These are phyloP conservation scores for Aspergillus persii DNA, from an alignment of 2,329 filamentous ascomycete species.

Conservation along the genomic window DNA sequence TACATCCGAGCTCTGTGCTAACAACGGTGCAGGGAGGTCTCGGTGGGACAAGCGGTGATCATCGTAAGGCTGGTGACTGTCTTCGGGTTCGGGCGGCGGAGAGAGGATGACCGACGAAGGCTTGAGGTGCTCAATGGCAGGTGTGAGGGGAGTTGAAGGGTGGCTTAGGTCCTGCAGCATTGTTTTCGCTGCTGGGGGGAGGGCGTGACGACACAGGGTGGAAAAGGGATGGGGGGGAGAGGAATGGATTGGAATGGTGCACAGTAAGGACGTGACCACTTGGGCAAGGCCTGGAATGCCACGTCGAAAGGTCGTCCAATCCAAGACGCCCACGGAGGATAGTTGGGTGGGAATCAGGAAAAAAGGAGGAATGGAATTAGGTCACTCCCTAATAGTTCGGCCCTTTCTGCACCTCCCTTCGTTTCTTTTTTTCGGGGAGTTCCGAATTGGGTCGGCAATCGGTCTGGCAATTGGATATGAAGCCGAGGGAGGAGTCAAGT, in stretches of 20 bases:
- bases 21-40: conserved; percentile 13
- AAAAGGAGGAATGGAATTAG: conserved; percentile 18
- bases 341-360: conserved; percentile 3
- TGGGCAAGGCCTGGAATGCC: conserved; percentile 30
- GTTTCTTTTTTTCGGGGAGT: background rate
- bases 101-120: conserved; percentile 9
- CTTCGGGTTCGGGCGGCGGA: conserved; percentile 12
- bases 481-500: background rate
- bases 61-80: conserved; percentile 13
- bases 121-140: conserved; percentile 13
- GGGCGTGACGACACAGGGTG: conserved; percentile 14
- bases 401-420: background rate
- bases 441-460: background rate
- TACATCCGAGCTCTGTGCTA: conserved; percentile 17
- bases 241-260: conserved; percentile 16
- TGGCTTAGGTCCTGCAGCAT: conserved; percentile 19
- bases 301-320: conserved; percentile 26
- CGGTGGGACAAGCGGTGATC: conserved; percentile 13
- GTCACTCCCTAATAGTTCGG: background rate
- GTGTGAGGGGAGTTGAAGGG: conserved; percentile 18
- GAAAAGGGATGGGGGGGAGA: conserved; percentile 13
- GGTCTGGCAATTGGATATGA: background rate
- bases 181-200: conserved; percentile 8
- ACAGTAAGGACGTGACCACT: conserved; percentile 18
- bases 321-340: conserved; percentile 12